Conservation (phyloP, 225 moss, liverwort and hornwort genomes). For the Neckera pumila region DNA sequence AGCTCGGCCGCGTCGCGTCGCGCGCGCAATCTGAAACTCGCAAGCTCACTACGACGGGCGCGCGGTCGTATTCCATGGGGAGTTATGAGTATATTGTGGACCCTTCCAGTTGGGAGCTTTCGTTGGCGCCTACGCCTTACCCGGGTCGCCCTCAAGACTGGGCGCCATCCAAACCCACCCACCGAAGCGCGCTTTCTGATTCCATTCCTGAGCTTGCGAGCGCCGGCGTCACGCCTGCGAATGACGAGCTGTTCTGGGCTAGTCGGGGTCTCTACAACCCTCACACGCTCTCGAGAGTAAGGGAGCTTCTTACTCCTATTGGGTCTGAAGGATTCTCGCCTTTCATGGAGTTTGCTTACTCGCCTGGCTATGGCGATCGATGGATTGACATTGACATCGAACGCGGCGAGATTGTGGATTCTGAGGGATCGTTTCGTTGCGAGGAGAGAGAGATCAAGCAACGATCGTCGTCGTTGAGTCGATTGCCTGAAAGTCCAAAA, state of each 20-base stretch:
- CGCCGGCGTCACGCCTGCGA: conserved; percentile 40
- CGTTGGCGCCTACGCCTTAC: conserved; percentile 64
- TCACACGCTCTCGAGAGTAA: conserved; percentile 3
- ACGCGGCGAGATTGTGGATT: not conserved
- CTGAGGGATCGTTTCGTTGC: not conserved
- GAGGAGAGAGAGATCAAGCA: not conserved
- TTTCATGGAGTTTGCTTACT: not conserved
- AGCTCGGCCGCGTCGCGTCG: conserved; percentile 27
- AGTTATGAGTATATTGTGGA: conserved; percentile 78
- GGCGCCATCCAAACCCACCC: conserved; percentile 20
- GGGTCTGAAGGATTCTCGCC: conserved; percentile 18
- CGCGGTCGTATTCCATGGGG: conserved; percentile 78
- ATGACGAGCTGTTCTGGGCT: conserved; percentile 65
- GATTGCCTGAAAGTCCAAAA: not conserved
- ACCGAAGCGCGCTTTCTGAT: conserved; percentile 71
- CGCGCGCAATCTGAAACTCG: conserved; percentile 15
- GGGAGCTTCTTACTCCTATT: conserved; percentile 24
- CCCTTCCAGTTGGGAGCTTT: conserved; percentile 56
- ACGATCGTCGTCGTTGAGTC: conserved; percentile 18
- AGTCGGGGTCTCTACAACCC: conserved; percentile 40
- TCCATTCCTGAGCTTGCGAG: conserved; percentile 70
- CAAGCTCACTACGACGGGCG: conserved; percentile 1
- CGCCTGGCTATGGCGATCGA: conserved; percentile 1
- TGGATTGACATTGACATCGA: conserved; percentile 28
- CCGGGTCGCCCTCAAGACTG: conserved; percentile 37